Evolutionary conservation across 2,329 filamentous ascomycete genomes (phyloP), one percentile per base, ranked within the genome.

Genomic region (Alternaria dauci): DNA sequence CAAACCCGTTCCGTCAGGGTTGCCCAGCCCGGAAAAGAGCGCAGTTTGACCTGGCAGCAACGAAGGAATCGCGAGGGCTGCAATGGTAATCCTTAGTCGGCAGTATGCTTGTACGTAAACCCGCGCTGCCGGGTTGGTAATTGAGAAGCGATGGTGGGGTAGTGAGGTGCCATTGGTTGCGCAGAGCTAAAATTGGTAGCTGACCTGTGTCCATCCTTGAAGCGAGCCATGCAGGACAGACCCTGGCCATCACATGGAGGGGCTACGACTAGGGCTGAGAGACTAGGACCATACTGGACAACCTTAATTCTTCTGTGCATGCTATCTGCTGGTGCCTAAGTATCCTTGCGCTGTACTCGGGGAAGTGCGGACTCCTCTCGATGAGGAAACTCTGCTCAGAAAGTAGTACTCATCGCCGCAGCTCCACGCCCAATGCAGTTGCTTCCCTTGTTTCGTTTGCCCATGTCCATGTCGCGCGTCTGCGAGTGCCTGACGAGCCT

Each of bases 101-200:
- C 55, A 18, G 25, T 36, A 60, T 48, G 54, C 50, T 62, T 56
- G 61, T 64, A 62, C 62, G 58, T 64, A 61, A 62, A 59, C 30
- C 59, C 59, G 47, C n/a, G 16, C 23, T 44, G 42, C 51, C 38
- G 59, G 61, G 58, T 54, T 47, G 46, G 42, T 25, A 26, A 36
- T 50, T 50, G 18, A 46, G 36, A 41, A 51, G 53, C 51, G 41
- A 36, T 23, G 28, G 58, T 57, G 51, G 51, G 46, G 54, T 18
- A 34, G 18, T 5, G 5, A n/a, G 8, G 16, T 11, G 18, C 38
- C 36, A 60, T 63, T 63, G 53, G 61, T 25, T 11, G n/a, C 20
- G 12, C 23, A 6, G 4, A 5, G 44, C 59, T 61, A 59, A 51
- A 59, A 30, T 51, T 59, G 59, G 59, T 51, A 58, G 43, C 46